Evolutionary conservation across 2,329 filamentous ascomycete species (phyloP).

Genomic region (Aspergillus melleus): DNA sequence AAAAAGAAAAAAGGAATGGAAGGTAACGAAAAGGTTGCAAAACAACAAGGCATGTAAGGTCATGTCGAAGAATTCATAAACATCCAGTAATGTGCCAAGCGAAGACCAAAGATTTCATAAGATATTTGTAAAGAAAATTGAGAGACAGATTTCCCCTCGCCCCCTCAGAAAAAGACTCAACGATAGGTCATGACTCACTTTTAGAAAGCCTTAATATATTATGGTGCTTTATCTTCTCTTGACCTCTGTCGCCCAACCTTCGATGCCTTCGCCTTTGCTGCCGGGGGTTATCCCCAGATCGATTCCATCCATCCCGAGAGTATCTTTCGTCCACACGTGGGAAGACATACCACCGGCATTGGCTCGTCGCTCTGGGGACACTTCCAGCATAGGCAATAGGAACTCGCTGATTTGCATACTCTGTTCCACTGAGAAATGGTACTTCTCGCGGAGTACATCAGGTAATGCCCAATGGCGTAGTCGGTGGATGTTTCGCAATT

Average conservation of each 20-base stretch:
- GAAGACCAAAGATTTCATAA: constrained; percentile 30
- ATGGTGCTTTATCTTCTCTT: constrained; percentile 64
- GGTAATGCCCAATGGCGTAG: constrained; percentile 93
- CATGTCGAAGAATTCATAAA: constrained; percentile 33
- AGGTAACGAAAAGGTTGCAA: neutral
- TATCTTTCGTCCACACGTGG: constrained; percentile 78
- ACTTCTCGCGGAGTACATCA: constrained; percentile 93
- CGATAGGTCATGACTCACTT: neutral
- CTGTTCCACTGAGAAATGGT: constrained; percentile 87
- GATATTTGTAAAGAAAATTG: constrained; percentile 12
- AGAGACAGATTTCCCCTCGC: constrained; percentile 26
- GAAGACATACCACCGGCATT: constrained; percentile 96
- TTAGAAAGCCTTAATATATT: constrained; percentile 9
- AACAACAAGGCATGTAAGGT: constrained; percentile 7
- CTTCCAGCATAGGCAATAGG: constrained; percentile 84
- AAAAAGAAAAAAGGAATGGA: neutral
- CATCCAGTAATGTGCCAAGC: constrained; percentile 23
- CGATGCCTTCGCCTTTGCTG: constrained; percentile 84
- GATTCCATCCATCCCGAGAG: constrained; percentile 81
- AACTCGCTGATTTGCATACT: constrained; percentile 78
- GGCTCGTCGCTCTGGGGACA: constrained; percentile 82
- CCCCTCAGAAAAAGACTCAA: constrained; percentile 16
- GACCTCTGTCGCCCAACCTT: constrained; percentile 87
- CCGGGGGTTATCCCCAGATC: constrained; percentile 76
- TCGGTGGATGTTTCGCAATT: constrained; percentile 94